A percentile compares a stretch with the other conserved stretches of the same genome.
Conservation (phyloP, 108 stramenopile genomes). For the Cylindrotheca fusiformis region DNA sequence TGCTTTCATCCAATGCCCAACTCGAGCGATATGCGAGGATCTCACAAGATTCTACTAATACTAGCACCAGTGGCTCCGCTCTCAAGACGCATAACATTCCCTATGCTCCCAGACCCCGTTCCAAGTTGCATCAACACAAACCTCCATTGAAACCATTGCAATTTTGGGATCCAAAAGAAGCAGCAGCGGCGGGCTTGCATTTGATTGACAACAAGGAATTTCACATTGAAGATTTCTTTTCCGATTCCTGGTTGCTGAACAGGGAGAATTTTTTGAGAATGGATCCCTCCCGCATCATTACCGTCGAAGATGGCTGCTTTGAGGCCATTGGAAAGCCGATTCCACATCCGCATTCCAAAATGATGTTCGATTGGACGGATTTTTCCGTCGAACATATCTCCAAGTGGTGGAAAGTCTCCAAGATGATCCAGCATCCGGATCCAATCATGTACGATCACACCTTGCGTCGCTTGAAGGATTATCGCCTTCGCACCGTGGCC, state of each 20-base stretch:
- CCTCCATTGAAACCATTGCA: not conserved
- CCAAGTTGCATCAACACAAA: not conserved
- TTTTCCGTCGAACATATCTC: not conserved
- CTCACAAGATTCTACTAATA: no score
- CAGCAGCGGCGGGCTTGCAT: not conserved
- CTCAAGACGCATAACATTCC: no score
- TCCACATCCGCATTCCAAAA: not conserved
- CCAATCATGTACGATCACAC: not conserved
- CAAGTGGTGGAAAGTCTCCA: not conserved
- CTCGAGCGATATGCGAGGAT: no score
- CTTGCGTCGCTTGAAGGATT: not conserved
- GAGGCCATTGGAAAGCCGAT: not conserved
- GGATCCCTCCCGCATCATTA: not conserved
- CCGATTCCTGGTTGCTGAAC: not conserved
- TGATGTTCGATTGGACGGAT: not conserved
- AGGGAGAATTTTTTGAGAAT: not conserved
- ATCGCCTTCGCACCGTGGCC: not conserved
- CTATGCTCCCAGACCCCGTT: not conserved
- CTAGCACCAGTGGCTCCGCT: no score
- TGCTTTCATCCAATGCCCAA: no score
- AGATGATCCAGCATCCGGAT: not conserved
- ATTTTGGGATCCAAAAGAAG: not conserved
- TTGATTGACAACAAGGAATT: not conserved
- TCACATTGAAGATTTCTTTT: not conserved
- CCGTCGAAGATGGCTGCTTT: not conserved